Evolutionary conservation across 768 basidiomycete genomes (phyloP).

Genomic region (Sarcodon sp.): DNA sequence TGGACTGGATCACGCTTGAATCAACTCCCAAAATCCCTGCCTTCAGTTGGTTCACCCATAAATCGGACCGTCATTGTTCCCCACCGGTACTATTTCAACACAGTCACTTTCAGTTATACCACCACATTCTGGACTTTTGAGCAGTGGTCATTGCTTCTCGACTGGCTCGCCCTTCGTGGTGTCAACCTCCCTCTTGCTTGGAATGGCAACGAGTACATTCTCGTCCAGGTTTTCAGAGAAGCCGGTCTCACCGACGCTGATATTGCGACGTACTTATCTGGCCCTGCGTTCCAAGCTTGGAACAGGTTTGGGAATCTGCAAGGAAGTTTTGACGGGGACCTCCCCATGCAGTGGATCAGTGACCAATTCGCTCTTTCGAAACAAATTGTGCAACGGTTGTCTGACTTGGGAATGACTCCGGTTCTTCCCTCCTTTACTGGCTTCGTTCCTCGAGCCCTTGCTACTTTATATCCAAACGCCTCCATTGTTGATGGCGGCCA

Average conservation of each 20-base stretch:
- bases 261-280: conserved; percentile 21
- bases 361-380: conserved; percentile 25
- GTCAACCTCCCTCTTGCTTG: conserved; percentile 29
- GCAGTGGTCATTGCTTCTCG: conserved; percentile 25
- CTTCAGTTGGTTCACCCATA: conserved; percentile 17
- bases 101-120: conserved; percentile 28
- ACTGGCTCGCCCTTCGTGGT: conserved; percentile 28
- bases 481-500: conserved; percentile 20
- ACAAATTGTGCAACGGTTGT: conserved; percentile 22
- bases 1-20: conserved; percentile 28
- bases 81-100: conserved; percentile 28
- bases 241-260: conserved; percentile 22
- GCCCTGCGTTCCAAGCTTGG: conserved; percentile 28
- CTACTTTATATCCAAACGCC: conserved; percentile 18
- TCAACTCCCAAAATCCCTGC: conserved; percentile 16
- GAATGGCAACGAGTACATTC: conserved; percentile 26
- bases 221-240: conserved; percentile 23
- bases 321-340: conserved; percentile 22
- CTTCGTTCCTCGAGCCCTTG: conserved; percentile 23
- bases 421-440: conserved; percentile 28
- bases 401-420: conserved; percentile 29
- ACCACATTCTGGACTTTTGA: conserved; percentile 25
- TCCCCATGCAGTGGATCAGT: conserved; percentile 23
- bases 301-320: conserved; percentile 31
- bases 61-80: conserved; percentile 21